A percentile compares a stretch with the other conserved stretches of the same genome.
Evolutionary conservation across 2,329 filamentous ascomycete species (phyloP).

Genomic region (Juglanconis juglandina): DNA sequence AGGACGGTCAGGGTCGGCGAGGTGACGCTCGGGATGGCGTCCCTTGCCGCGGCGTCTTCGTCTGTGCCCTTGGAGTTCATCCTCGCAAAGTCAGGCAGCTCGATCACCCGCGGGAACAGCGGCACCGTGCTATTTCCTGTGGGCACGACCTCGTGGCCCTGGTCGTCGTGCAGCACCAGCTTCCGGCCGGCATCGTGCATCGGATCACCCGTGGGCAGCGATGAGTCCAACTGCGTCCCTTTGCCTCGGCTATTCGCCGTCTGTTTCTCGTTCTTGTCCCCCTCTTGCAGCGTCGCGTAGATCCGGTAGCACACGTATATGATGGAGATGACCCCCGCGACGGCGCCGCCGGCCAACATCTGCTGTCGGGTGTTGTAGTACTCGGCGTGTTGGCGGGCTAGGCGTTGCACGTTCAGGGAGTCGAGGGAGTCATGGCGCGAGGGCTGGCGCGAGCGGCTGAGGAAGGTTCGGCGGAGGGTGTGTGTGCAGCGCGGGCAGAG

Average conservation of each 20-base stretch:
- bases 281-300: conserved; percentile 33
- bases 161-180: conserved; percentile 61
- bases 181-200: conserved; percentile 53
- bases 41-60: conserved; percentile 20
- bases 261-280: not conserved
- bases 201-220: conserved; percentile 38
- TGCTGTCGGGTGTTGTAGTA: conserved; percentile 50
- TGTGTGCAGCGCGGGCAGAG: conserved; percentile 14
- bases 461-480: conserved; percentile 32
- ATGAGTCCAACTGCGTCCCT: conserved; percentile 39
- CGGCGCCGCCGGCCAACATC: conserved; percentile 49
- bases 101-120: conserved; percentile 70
- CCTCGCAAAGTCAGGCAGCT: conserved; percentile 47
- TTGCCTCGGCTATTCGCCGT: not conserved
- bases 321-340: conserved; percentile 48
- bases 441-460: conserved; percentile 23
- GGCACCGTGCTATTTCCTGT: conserved; percentile 81
- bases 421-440: conserved; percentile 38
- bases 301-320: conserved; percentile 52
- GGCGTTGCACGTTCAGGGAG: conserved; percentile 46
- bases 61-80: not conserved
- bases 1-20: conserved; percentile 27
- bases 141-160: conserved; percentile 70
- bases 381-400: conserved; percentile 43
- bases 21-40: conserved; percentile 22